phyloP scores from a whole-genome alignment of 257 asterid species.

The Mentha longifolia region DNA sequence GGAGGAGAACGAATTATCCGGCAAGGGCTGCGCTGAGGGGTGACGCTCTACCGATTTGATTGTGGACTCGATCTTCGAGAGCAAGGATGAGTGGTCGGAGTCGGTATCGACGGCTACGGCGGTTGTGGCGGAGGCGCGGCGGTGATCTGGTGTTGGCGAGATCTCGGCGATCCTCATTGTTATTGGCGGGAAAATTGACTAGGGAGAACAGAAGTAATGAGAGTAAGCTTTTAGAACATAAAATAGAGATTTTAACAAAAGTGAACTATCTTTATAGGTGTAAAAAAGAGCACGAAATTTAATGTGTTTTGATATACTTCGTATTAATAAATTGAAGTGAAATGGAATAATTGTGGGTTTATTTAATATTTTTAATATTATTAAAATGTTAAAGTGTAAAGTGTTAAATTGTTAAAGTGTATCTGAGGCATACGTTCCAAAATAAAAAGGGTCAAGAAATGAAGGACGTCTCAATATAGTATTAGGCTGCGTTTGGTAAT shows the following conservation, averaged over 20 bases:
- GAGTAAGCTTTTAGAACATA: neutral
- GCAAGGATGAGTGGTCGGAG: slow-evolving; percentile 43
- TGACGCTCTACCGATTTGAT: slow-evolving; percentile 67
- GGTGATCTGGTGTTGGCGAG: slow-evolving; percentile 57
- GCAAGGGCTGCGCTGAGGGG: slow-evolving; percentile 53
- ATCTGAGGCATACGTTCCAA: too few species aligned
- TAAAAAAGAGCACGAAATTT: too few species aligned
- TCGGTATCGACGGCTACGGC: slow-evolving; percentile 32
- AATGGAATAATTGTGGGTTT: too few species aligned
- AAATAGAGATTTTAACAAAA: neutral
- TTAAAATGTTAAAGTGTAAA: too few species aligned
- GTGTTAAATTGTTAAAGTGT: too few species aligned
- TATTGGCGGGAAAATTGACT: slow-evolving; percentile 56
- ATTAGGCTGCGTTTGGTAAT: too few species aligned
- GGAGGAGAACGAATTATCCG: slow-evolving; percentile 63
- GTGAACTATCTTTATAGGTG: too few species aligned
- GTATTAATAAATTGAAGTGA: too few species aligned
- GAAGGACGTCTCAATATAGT: too few species aligned
- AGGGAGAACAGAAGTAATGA: slow-evolving; percentile 17
- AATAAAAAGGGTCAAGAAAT: too few species aligned
- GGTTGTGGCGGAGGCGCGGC: slow-evolving; percentile 49
- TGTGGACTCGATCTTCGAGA: slow-evolving; percentile 67
- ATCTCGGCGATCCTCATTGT: slow-evolving; percentile 81
- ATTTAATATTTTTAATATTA: too few species aligned
- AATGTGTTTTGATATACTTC: too few species aligned